Conservation (phyloP, 2,329 filamentous ascomycete genomes). For the Aspergillus glaucus region DNA sequence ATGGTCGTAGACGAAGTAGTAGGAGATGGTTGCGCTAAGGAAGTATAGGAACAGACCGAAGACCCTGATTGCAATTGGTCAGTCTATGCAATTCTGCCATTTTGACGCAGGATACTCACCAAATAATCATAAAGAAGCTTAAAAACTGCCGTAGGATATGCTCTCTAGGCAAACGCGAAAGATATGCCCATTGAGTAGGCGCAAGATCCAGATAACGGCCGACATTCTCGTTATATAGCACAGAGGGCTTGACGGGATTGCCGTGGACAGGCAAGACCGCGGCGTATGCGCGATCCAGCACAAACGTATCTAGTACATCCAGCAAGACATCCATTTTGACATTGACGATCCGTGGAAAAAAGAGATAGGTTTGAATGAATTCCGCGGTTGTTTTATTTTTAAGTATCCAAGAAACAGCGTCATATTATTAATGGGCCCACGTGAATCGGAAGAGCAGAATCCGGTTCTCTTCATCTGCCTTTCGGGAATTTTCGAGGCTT, state of each 20-base stretch:
- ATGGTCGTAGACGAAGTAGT: conserved; percentile 86
- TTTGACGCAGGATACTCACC: conserved; percentile 10
- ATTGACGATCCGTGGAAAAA: neutral
- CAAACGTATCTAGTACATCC: conserved; percentile 14
- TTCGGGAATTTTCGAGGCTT: too few relatives aligned
- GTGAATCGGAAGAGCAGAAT: neutral
- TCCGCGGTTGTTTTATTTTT: neutral
- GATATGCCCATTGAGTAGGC: conserved; percentile 18
- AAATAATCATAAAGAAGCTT: conserved; percentile 24
- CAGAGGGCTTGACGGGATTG: conserved; percentile 1
- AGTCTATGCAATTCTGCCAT: neutral
- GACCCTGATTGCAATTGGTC: conserved; percentile 51
- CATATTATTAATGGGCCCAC: too few relatives aligned
- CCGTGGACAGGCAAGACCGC: conserved; percentile 6
- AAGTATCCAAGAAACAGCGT: neutral
- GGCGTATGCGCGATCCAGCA: conserved; percentile 16
- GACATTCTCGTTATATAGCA: conserved; percentile 22
- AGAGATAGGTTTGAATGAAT: neutral
- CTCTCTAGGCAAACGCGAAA: neutral
- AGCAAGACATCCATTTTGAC: conserved; percentile 14
- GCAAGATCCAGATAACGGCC: conserved; percentile 18
- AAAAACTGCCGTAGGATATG: conserved; percentile 1
- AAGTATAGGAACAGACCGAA: conserved; percentile 82
- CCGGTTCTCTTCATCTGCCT: neutral
- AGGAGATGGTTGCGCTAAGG: conserved; percentile 72